A percentile compares a stretch with the other conserved stretches of the same genome.
Conservation (phyloP, 805 yeast species). For the Wickerhamiella dianesei region DNA sequence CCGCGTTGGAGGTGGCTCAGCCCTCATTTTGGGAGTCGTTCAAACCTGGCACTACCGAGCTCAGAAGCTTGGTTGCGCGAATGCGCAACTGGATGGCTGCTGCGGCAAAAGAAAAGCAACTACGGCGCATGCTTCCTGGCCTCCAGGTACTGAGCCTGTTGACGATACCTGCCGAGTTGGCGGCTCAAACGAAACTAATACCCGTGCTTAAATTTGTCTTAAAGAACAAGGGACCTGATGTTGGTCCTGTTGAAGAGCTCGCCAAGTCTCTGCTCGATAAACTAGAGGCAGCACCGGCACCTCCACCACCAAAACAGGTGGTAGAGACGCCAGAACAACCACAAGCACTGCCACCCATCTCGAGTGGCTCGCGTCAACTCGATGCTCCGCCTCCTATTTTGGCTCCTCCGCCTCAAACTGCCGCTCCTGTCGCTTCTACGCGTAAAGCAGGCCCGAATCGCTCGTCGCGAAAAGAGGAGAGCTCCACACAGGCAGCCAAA, state of each 20-base stretch:
- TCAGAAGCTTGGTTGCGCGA: constrained; percentile 3
- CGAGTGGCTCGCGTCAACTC: neutral
- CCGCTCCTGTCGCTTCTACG: too few relatives aligned
- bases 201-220: constrained; percentile 3
- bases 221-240: neutral
- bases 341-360: neutral
- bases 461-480: too few relatives aligned
- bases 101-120: constrained; percentile 3
- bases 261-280: neutral
- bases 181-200: constrained; percentile 4
- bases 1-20: neutral
- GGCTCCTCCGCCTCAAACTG: neutral
- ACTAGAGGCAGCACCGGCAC: neutral
- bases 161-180: neutral
- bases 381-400: neutral
- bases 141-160: constrained; percentile 2
- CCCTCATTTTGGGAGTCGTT: neutral
- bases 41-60: neutral
- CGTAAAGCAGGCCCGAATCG: too few relatives aligned
- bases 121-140: constrained; percentile 3
- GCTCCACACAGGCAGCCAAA: neutral
- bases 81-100: constrained; percentile 11
- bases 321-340: too few relatives aligned
- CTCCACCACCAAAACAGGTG: neutral
- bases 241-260: neutral